Conservation (phyloP, 805 yeast species). For the Trichomonascus vanleenenianus region DNA sequence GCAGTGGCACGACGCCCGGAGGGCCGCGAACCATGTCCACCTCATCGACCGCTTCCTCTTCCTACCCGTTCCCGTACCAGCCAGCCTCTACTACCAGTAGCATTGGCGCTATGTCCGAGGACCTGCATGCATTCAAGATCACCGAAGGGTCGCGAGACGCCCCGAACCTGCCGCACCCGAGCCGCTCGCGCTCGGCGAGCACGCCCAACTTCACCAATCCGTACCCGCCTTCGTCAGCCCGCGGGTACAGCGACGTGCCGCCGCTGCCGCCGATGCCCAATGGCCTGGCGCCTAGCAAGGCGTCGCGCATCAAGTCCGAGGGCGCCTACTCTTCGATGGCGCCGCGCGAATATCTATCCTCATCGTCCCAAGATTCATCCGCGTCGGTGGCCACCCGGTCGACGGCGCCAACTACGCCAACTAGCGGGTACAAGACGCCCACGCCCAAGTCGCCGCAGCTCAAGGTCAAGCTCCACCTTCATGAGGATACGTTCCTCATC, state of each 20-base stretch:
- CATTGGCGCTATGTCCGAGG: constrained; percentile 2
- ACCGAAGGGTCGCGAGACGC: constrained; percentile 1
- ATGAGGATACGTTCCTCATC: constrained; percentile 47
- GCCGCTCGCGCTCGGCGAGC: constrained; percentile 11
- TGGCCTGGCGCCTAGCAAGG: not conserved
- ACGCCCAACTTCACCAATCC: constrained; percentile 7
- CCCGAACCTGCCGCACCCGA: not conserved
- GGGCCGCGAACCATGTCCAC: not conserved
- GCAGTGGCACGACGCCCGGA: not conserved
- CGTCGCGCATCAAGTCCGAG: constrained; percentile 15
- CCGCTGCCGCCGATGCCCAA: constrained; percentile 10
- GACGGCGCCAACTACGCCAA: constrained; percentile 1
- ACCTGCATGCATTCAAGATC: constrained; percentile 3
- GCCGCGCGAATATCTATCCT: too few species aligned
- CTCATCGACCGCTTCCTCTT: not conserved
- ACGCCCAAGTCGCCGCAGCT: constrained; percentile 24
- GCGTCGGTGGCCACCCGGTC: constrained; percentile 1
- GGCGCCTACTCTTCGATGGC: constrained; percentile 4
- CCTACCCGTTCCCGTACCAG: constrained; percentile 5
- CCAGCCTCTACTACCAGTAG: not conserved
- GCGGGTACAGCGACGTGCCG: not conserved
- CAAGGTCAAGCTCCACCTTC: constrained; percentile 28
- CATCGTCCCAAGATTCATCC: constrained; percentile 3
- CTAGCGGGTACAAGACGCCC: constrained; percentile 23
- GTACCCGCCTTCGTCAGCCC: not conserved